Evolutionary conservation across 495 filamentous ascomycete species (phyloP), one percentile per base, ranked within the genome.

Genomic region (Annulohypoxylon moriforme): DNA sequence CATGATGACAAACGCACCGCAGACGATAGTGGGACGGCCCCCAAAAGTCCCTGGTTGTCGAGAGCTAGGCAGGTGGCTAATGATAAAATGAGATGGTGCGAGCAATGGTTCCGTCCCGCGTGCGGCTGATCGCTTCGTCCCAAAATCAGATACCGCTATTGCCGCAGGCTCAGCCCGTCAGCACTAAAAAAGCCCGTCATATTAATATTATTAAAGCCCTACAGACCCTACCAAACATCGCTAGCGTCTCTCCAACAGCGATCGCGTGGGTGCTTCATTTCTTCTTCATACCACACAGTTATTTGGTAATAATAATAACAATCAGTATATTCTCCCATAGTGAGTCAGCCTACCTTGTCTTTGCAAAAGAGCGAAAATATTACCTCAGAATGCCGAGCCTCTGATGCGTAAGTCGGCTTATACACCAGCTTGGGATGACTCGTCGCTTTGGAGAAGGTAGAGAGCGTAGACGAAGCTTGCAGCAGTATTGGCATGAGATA

Each of bases 91-190:
- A 25, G 31, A 47, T 59, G 69, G 46, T 33, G 59, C 44, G 44
- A 68, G 44, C 46, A 59, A 59, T 64, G 53, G 64, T 24, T 49
- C 22, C 60, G 42, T 64, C 66, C 31, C 16, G 34, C 16, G 66
- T 73, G 71, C 65, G 71, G 71, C 71, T 73, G 71, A 73, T 38
- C 36, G 53, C 52, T 16, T 53, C 47, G 52, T 50, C 24, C 14
- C 57, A 53, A 27, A 47, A 50, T 40, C 1, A n/a, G 8, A 24
- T 49, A 25, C 46, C 53, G 22, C 60, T 18, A 13, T 62, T 40
- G 22, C 47, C 47, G 47, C 50, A 55, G 50, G 25, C 52, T 33
- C 46, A 49, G 59, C 14, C 47, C 34, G 56, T 68, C 64, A 72
- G 69, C 69, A 68, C 70, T 73, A 73, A 33, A 60, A 50, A 60